phyloP scores from a whole-genome alignment of 148 eudicot genomes.

The Cornus suecica region DNA sequence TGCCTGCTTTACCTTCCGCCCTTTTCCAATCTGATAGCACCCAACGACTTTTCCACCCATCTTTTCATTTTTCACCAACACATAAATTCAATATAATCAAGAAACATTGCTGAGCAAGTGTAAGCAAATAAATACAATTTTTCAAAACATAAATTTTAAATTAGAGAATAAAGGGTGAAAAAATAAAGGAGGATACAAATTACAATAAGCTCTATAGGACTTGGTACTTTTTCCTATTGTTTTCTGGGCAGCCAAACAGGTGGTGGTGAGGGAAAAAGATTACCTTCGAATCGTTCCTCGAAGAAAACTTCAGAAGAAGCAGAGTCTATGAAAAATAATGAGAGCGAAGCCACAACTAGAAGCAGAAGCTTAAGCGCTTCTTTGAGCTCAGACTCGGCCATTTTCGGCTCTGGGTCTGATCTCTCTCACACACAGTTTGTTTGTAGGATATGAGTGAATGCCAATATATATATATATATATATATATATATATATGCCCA shows the following conservation, averaged over 20 bases:
- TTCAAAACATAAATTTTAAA: background rate
- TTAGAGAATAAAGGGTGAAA: background rate
- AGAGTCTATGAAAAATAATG: slow-evolving; percentile 8
- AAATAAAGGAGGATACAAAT: too few relatives aligned
- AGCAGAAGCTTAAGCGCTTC: slow-evolving; percentile 16
- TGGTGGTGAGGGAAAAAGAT: background rate
- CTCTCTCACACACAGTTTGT: background rate
- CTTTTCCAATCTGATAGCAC: slow-evolving; percentile 91
- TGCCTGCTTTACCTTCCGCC: slow-evolving; percentile 84
- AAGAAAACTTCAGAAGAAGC: slow-evolving; percentile 42
- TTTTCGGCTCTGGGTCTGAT: slow-evolving; percentile 12
- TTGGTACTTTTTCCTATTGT: background rate
- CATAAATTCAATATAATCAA: background rate
- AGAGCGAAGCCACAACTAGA: slow-evolving; percentile 11
- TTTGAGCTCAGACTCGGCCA: slow-evolving; percentile 22
- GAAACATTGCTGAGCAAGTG: background rate
- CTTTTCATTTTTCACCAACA: slow-evolving; percentile 22
- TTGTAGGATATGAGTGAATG: background rate
- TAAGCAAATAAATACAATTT: background rate
- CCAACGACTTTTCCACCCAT: slow-evolving; percentile 90
- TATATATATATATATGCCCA: background rate
- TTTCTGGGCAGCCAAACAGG: slow-evolving; percentile 11
- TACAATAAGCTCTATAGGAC: too few relatives aligned
- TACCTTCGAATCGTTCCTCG: slow-evolving; percentile 63
- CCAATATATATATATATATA: too few relatives aligned